These are phyloP conservation scores for Scortechinia acanthostroma DNA, from an alignment of 2,329 filamentous ascomycete genomes.

Conservation along the genomic window DNA sequence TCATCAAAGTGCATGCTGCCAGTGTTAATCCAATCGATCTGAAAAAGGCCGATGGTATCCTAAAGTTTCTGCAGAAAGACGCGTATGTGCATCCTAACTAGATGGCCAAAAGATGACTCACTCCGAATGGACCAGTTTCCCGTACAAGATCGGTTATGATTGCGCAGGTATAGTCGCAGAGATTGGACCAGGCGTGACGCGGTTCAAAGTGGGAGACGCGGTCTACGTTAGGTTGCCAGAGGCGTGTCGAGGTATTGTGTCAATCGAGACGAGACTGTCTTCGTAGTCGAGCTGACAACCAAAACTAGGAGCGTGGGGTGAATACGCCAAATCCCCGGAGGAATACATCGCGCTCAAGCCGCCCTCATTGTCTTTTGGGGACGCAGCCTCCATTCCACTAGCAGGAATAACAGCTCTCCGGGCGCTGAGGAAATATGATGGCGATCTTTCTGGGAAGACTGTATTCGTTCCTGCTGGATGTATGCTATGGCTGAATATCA, in stretches of 20 bases:
- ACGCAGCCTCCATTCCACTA: constrained; percentile 33
- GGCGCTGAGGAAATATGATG: constrained; percentile 21
- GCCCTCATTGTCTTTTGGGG: constrained; percentile 24
- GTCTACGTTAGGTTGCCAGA: constrained; percentile 24
- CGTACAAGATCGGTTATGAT: constrained; percentile 33
- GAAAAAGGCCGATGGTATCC: constrained; percentile 23
- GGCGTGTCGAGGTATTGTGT: constrained; percentile 13
- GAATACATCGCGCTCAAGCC: constrained; percentile 27
- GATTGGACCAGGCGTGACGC: constrained; percentile 19
- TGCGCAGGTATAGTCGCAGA: constrained; percentile 25
- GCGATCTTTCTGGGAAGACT: constrained; percentile 28
- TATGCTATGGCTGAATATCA: neutral
- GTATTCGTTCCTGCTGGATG: constrained; percentile 23
- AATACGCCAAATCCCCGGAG: constrained; percentile 22
- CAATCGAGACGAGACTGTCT: no score
- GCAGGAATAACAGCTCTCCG: constrained; percentile 30
- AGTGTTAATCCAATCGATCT: constrained; percentile 35
- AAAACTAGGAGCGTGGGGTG: constrained; percentile 24
- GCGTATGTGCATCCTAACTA: constrained; percentile 10
- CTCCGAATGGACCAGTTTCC: constrained; percentile 18
- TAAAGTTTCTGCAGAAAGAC: constrained; percentile 20
- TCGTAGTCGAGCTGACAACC: no score
- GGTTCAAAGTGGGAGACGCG: constrained; percentile 25
- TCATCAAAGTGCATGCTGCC: constrained; percentile 31
- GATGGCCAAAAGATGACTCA: constrained; percentile 1